Percentiles rank a stretch among this genome's conserved stretches.
Evolutionary conservation across 306 rosid genomes (phyloP).

Genomic region (Cucurbita ficifolia): DNA sequence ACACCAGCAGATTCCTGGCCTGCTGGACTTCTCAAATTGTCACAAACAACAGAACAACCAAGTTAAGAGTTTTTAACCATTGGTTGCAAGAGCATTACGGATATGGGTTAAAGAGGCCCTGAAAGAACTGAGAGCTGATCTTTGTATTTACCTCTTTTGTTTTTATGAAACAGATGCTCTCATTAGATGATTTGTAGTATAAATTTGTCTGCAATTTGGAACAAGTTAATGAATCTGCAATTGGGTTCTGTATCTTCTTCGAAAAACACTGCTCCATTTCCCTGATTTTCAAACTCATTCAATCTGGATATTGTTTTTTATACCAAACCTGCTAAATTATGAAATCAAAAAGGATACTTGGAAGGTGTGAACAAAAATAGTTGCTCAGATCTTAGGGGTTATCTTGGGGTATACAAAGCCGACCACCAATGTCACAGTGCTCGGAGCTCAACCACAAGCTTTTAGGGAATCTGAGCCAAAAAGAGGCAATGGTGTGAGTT

Average conservation of each 20-base stretch:
- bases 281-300: neutral
- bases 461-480: neutral
- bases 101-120: neutral
- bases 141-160: neutral
- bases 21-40: conserved; percentile 48
- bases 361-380: neutral
- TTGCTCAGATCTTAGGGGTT: neutral
- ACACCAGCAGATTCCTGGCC: conserved; percentile 81
- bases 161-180: neutral
- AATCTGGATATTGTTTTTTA: neutral
- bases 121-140: conserved; percentile 11
- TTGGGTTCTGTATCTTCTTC: neutral
- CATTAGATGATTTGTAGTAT: neutral
- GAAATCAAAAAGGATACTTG: neutral
- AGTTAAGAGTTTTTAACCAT: neutral
- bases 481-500: neutral
- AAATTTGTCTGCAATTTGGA: neutral
- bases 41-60: conserved; percentile 21
- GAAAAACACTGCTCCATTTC: neutral
- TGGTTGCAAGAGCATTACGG: conserved; percentile 4
- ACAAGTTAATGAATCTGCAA: neutral
- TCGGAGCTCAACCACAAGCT: neutral
- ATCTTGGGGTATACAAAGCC: neutral
- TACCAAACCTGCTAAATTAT: neutral
- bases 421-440: neutral